These are phyloP conservation scores for Zalaria sp. DNA, from an alignment of 2,329 filamentous ascomycete species.

Conservation along the genomic window DNA sequence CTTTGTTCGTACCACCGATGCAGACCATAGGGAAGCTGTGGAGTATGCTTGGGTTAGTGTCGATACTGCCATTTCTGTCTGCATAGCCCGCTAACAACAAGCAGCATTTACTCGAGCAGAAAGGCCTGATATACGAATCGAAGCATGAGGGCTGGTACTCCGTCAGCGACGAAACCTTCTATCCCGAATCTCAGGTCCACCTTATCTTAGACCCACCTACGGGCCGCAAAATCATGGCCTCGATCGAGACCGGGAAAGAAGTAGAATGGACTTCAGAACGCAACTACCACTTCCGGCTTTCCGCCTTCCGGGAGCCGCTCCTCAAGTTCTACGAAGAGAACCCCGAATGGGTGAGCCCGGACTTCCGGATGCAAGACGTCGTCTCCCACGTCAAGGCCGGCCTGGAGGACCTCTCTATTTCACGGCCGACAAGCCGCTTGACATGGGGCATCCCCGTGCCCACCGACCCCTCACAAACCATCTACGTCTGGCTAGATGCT, in stretches of 20 bases:
- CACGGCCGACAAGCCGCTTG: conserved; percentile 62
- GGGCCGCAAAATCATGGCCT: conserved; percentile 69
- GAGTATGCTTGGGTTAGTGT: conserved; percentile 65
- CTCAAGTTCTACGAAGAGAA: conserved; percentile 69
- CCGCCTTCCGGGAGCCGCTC: conserved; percentile 63
- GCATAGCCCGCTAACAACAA: conserved; percentile 2
- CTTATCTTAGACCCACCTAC: conserved; percentile 64
- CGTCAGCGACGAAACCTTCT: conserved; percentile 93
- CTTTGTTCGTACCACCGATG: conserved; percentile 86
- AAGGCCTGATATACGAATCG: conserved; percentile 66
- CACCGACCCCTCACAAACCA: conserved; percentile 70
- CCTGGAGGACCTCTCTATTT: conserved; percentile 79
- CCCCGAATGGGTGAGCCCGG: conserved; percentile 62
- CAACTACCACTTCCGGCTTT: conserved; percentile 91
- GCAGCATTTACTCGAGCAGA: conserved; percentile 54
- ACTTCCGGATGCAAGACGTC: conserved; percentile 61
- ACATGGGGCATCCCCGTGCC: conserved; percentile 85
- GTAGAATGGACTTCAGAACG: conserved; percentile 90
- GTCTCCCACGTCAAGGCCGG: conserved; percentile 61
- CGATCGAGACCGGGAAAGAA: conserved; percentile 74
- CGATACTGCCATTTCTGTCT: no score
- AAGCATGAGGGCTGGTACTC: conserved; percentile 95
- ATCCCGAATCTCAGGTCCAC: conserved; percentile 63
- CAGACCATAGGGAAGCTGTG: conserved; percentile 69
- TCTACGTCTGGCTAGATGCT: conserved; percentile 97